These are phyloP conservation scores for Huntiella omanensis DNA, from an alignment of 2,329 filamentous ascomycete species.

Conservation along the genomic window DNA sequence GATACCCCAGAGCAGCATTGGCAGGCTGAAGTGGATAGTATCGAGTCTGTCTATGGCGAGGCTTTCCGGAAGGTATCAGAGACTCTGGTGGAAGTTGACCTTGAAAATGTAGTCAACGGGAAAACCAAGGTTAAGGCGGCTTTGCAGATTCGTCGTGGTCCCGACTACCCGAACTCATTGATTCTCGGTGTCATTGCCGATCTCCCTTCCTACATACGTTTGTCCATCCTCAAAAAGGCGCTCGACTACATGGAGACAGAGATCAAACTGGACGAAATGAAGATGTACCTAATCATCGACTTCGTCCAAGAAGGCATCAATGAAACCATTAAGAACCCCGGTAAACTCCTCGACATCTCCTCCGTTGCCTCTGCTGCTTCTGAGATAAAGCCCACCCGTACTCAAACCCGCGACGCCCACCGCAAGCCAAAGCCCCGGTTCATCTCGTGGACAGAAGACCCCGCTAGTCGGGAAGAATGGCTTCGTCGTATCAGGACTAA, in stretches of 20 bases:
- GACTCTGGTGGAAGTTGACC: conserved; percentile 49
- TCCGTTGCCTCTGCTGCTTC: conserved; percentile 51
- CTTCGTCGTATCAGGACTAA: conserved; percentile 38
- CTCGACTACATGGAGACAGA: conserved; percentile 51
- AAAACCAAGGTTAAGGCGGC: conserved; percentile 32
- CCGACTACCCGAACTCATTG: conserved; percentile 51
- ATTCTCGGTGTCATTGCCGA: conserved; percentile 51
- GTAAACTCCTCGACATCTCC: conserved; percentile 66
- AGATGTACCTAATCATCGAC: conserved; percentile 70
- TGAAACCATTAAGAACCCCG: conserved; percentile 66
- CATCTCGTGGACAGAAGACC: conserved; percentile 20
- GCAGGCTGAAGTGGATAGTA: conserved; percentile 67
- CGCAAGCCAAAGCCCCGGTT: conserved; percentile 8
- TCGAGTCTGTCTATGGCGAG: conserved; percentile 74
- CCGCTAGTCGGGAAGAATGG: conserved; percentile 45
- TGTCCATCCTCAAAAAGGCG: conserved; percentile 67
- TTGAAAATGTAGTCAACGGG: conserved; percentile 37
- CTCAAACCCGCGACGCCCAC: conserved; percentile 14
- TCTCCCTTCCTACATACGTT: conserved; percentile 79
- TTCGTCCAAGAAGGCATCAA: conserved; percentile 80
- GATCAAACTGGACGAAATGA: conserved; percentile 70
- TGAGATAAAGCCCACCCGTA: conserved; percentile 23
- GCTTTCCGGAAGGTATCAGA: conserved; percentile 42
- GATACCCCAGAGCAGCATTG: conserved; percentile 46
- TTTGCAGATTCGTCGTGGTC: conserved; percentile 51